Evolutionary conservation across 768 basidiomycete genomes (phyloP).

Genomic region (Dioszegia aurantiaca): DNA sequence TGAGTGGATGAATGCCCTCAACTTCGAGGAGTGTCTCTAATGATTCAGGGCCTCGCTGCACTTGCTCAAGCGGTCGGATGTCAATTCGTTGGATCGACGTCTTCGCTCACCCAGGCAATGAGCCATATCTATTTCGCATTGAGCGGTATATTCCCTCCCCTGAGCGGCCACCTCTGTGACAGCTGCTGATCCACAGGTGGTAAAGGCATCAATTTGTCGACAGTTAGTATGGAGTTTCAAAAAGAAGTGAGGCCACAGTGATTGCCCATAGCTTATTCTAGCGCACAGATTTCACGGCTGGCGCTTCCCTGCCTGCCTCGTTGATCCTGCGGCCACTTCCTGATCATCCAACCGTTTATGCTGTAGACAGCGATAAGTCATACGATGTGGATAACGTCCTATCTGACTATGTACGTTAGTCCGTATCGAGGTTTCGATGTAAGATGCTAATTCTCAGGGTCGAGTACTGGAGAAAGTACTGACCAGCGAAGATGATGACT

Average conservation of each 20-base stretch:
- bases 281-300: conserved; percentile 68
- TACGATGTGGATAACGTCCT: conserved; percentile 51
- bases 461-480: conserved; percentile 84
- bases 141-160: conserved; percentile 56
- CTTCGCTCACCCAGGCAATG: conserved; percentile 77
- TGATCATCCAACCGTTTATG: conserved; percentile 41
- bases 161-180: neutral
- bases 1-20: conserved; percentile 48
- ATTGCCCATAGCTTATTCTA: conserved; percentile 45
- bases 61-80: conserved; percentile 63
- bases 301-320: conserved; percentile 72
- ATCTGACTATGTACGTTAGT: conserved; percentile 44
- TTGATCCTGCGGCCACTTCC: conserved; percentile 62
- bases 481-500: conserved; percentile 65
- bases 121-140: conserved; percentile 84
- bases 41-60: conserved; percentile 61
- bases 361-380: conserved; percentile 54
- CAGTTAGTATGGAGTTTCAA: conserved; percentile 63
- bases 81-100: conserved; percentile 80
- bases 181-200: conserved; percentile 47
- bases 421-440: neutral
- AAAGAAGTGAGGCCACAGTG: conserved; percentile 57
- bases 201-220: conserved; percentile 63
- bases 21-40: neutral
- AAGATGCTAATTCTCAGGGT: conserved; percentile 58